Evolutionary conservation across 352 stramenopile genomes (phyloP), one percentile per base, ranked within the genome.

Genomic region (Pythium aquatile): DNA sequence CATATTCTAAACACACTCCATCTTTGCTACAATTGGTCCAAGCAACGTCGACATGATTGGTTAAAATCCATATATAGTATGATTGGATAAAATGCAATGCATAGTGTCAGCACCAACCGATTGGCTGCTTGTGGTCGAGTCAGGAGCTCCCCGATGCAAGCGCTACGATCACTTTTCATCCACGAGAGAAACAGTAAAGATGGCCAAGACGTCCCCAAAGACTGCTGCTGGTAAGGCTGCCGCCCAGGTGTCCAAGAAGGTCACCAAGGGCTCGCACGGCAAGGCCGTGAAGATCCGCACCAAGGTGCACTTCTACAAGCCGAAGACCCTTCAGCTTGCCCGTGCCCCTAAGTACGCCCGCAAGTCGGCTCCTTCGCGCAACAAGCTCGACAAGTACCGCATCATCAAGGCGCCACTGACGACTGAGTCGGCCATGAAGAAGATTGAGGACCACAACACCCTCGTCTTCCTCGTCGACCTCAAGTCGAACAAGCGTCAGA

Each of bases 371-470:
- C 90, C 94, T 29, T 94, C 83, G 77, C 95, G 97, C 84, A 97
- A 89, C 78, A 98, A 97, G 74, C 83, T 99, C 68, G 96, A 99
- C 86, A 99, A 99, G 89, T 98, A 98, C 87, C 91, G 94, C 78
- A 97, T 99, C 75, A 99, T 99, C 85, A 99, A 99, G 90, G 96
- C 97, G 65, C 98, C 98, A 42, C 81, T 99, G 55, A 99, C 98
- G 58, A 99, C 98, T 39, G 97, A 99, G 83, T 98, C 96, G 73
- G 98, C 98, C 63, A 99, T 99, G 98, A 99, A 99, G 88, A 99
- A 99, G 83, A 99, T 99, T 70, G 98, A 99, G 76, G 97, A 99
- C 84, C 98, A 98, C 92, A 99, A 99, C 93, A 99, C 98, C 72
- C 93, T 99, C 73, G 98, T 99, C 68, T 99, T 99, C 88, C 98